phyloP scores from a whole-genome alignment of 768 basidiomycete species.

The Psilocybe subaeruginosa region DNA sequence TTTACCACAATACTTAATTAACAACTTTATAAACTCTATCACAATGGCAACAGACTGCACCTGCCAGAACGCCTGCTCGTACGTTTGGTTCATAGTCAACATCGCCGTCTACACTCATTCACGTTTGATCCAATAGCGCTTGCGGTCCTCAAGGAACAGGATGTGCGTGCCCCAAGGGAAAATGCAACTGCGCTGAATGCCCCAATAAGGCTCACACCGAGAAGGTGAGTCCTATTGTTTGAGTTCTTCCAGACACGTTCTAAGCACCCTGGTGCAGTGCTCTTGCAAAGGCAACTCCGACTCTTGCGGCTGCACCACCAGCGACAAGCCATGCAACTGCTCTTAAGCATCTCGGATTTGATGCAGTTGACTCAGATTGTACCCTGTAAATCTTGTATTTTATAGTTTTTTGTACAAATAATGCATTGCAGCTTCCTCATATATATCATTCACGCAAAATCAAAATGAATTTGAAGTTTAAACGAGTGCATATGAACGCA shows the following conservation, averaged over 20 bases:
- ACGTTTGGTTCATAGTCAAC: not conserved
- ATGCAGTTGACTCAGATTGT: not conserved
- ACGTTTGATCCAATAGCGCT: constrained; percentile 21
- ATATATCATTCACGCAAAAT: too few species aligned
- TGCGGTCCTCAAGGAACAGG: constrained; percentile 41
- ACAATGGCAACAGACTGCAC: constrained; percentile 14
- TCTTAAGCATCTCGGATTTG: constrained; percentile 10
- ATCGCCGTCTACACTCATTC: not conserved
- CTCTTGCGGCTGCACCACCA: constrained; percentile 33
- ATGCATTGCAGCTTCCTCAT: too few species aligned
- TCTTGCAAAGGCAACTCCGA: constrained; percentile 29
- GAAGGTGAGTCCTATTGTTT: constrained; percentile 24
- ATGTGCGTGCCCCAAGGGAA: constrained; percentile 36
- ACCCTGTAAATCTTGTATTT: not conserved
- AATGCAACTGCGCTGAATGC: constrained; percentile 39
- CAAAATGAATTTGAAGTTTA: too few species aligned
- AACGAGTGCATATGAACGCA: too few species aligned
- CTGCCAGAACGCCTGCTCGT: constrained; percentile 19
- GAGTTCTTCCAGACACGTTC: not conserved
- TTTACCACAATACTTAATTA: not conserved
- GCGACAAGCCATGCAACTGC: constrained; percentile 37
- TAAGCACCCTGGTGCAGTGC: constrained; percentile 26
- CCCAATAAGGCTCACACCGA: constrained; percentile 40
- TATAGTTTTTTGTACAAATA: not conserved
- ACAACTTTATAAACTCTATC: not conserved